phyloP scores from a whole-genome alignment of 2,329 filamentous ascomycete species.

The Xylaria sp. region DNA sequence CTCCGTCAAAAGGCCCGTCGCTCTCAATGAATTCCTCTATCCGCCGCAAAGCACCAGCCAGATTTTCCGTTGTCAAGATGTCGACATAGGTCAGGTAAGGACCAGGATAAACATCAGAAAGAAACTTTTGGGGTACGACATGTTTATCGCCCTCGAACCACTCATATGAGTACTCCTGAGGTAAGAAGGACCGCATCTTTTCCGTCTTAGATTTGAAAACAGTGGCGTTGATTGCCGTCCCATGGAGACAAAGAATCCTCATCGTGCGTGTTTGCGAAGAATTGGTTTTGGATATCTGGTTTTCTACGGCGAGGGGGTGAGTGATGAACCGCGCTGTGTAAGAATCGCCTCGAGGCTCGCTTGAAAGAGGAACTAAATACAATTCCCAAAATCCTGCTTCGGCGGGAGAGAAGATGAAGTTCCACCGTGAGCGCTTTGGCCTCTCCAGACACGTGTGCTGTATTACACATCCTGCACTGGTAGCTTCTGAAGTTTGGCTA shows the following conservation, averaged over 20 bases:
- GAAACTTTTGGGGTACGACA: slow-evolving; percentile 21
- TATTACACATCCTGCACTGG: slow-evolving; percentile 3
- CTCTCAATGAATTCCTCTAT: slow-evolving; percentile 26
- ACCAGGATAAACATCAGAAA: slow-evolving; percentile 22
- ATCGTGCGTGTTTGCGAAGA: neutral
- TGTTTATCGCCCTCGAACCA: slow-evolving; percentile 21
- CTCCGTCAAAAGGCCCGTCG: slow-evolving; percentile 22
- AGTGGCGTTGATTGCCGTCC: slow-evolving; percentile 23
- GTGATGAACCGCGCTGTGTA: slow-evolving; percentile 7
- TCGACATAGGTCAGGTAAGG: slow-evolving; percentile 26
- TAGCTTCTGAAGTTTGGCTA: neutral
- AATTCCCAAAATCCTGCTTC: slow-evolving; percentile 14
- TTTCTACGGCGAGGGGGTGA: neutral
- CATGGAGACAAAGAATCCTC: slow-evolving; percentile 26
- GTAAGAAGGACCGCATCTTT: slow-evolving; percentile 20
- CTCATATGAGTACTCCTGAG: slow-evolving; percentile 21
- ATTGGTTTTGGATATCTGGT: neutral
- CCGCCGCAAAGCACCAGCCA: slow-evolving; percentile 15
- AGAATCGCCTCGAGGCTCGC: neutral
- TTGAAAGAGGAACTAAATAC: slow-evolving; percentile 20
- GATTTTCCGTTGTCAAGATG: slow-evolving; percentile 19
- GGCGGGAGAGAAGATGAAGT: slow-evolving; percentile 4
- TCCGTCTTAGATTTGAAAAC: slow-evolving; percentile 25
- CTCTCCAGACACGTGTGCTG: neutral
- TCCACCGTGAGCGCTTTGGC: slow-evolving; percentile 16